A percentile compares a stretch with the other conserved stretches of the same genome.
Conservation (phyloP, 2,329 filamentous ascomycete genomes). For the Venturia oleaginea region DNA sequence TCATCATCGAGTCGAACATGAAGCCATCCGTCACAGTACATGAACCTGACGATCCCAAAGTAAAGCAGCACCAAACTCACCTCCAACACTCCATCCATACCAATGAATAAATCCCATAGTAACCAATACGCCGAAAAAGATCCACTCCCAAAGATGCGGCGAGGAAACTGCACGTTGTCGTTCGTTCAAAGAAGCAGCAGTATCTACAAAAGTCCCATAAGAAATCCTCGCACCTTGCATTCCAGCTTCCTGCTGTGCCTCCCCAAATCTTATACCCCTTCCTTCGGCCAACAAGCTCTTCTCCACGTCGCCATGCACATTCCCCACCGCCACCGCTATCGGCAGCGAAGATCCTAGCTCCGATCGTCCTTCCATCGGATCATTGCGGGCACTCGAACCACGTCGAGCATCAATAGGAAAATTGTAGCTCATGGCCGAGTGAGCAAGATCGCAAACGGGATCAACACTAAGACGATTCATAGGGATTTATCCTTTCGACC, state of each 20-base stretch:
- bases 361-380: background rate
- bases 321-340: background rate
- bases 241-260: background rate
- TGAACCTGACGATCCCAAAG: background rate
- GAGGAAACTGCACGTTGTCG: background rate
- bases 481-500: background rate
- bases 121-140: background rate
- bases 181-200: no score
- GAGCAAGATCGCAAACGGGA: background rate
- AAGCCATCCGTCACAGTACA: background rate
- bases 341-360: background rate
- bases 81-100: background rate
- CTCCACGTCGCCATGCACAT: background rate
- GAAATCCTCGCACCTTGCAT: background rate
- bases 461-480: background rate
- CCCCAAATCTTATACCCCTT: background rate
- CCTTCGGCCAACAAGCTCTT: background rate
- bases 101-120: background rate
- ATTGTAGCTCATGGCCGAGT: background rate
- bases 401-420: background rate
- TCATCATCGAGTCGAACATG: background rate
- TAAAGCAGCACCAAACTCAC: background rate
- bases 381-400: background rate
- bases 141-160: background rate
- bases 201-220: background rate